Evolutionary conservation across 805 yeast genomes (phyloP), one percentile per base, ranked within the genome.

Genomic region (Cyberlindnera subsufficiens): DNA sequence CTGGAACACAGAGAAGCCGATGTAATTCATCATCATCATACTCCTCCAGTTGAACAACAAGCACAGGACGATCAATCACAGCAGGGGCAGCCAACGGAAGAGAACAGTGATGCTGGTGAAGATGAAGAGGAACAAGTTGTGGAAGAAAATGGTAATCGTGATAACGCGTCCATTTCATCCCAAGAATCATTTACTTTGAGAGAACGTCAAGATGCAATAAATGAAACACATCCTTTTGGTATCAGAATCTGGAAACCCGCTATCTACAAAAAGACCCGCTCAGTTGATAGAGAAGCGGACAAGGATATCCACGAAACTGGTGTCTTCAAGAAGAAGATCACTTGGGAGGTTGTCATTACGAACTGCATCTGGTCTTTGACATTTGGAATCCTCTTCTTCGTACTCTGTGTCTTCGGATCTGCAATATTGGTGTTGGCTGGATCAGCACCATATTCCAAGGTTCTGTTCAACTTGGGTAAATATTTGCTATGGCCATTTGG

Each of bases 181-280:
- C 59, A 77, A 22, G 97, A 91, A 61, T 84, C 96, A 5, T 82
- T 86, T 59, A 93, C 96, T 5, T 71, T 91, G 42, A 73, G 93
- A 46, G 96, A 90, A 53, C 80, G 97, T 51, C 99, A 93, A 63
- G 90, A 86, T 53, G 99, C 99, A 14, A 93, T 93, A 59, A 93
- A 93, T 59, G 81, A 86, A 40, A 89, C 97, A 5, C 99, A 93
- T 68, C 99, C 99, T 0, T 93, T 93, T 57, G 99, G 99, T 73
- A 91, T 93, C 37, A 83, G 96, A 62, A 87, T 93, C 55, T 93
- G 99, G 99, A 93, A 93, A 59, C 99, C 99, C 1, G 96, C 98
- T 3, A 69, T 93, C 43, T 93, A 93, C 66, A 93, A 93, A 61
- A 93, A 93, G 63, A 75, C 77, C 45, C 80, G 99, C 56, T 86